Base-by-base conservation (phyloP, 441 rosid genomes). In the Geranium incanum region DNA sequence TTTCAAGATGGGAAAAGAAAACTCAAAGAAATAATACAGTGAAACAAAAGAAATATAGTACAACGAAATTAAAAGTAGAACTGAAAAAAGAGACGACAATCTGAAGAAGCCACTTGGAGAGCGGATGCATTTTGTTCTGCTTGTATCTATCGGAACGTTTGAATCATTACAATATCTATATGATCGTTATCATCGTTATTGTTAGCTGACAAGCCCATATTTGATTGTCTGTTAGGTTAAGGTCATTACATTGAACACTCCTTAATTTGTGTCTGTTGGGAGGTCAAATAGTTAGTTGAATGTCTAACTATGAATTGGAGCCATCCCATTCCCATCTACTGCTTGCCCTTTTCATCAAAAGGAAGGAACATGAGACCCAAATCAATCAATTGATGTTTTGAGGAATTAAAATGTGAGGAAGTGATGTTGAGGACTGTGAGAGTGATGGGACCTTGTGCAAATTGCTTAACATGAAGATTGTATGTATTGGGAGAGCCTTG, bases 181-280 rank as follows among this genome's bases (percentile, higher is more conserved):
- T 2, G 33, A 28, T 28, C 1, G 33, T 28, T 28, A 8, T 43
- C 0, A 28, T 28, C 33, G 33, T 28, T 28, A 8, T 43, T 0
- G 50, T 43, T 8, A 43, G 50, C 13, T 55, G 18, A 5, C 52
- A 45, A 18, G 62, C 21, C 62, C 62, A 55, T 6, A 16, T 55
- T 55, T 55, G 62, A 55, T 55, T 55, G 62, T 55, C 62, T 55
- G 62, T 55, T 55, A 18, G 62, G 62, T 55, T 18, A 55, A n/a
- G 3, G 62, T 43, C 50, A 43, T 43, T 43, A 16, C 62, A 21
- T 15, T 3, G 21, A 55, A 55, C 1, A 55, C 62, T 3, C 19
- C 7, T 16, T 3, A 6, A 55, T 2, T 16, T 55, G 19, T 16
- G 62, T 55, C 19, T 16, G 62, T 55, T 55, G 16, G 62, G 18